Percentiles rank a stretch among this genome's conserved stretches.
Evolutionary conservation across 148 eudicot species (phyloP).

Genomic region (Nepenthes mirabilis): DNA sequence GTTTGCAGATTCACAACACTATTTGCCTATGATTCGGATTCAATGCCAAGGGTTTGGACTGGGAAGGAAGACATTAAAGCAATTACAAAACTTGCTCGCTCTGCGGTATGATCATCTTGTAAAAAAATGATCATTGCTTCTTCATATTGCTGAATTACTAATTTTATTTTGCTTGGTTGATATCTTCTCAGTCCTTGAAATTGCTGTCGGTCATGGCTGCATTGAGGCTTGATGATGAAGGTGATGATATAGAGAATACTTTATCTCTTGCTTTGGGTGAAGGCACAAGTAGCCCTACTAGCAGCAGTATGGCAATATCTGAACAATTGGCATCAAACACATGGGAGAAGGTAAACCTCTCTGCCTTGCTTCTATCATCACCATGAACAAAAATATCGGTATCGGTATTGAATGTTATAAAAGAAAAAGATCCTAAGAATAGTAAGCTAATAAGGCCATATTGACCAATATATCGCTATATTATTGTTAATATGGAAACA

Average conservation of each 20-base stretch:
- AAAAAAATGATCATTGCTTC: background rate
- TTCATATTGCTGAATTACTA: constrained; percentile 1
- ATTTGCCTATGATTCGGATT: constrained; percentile 87
- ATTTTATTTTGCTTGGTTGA: constrained; percentile 1
- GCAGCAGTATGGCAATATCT: constrained; percentile 26
- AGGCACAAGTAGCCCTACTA: constrained; percentile 19
- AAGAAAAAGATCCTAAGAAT: too few relatives aligned
- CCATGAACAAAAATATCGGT: too few relatives aligned
- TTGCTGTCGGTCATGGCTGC: constrained; percentile 87
- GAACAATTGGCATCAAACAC: constrained; percentile 92
- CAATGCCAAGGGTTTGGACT: constrained; percentile 99
- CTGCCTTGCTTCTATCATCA: background rate
- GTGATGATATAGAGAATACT: constrained; percentile 63
- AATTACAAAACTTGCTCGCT: constrained; percentile 81
- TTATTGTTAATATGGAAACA: too few relatives aligned
- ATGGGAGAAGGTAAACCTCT: constrained; percentile 75
- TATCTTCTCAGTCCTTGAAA: constrained; percentile 64
- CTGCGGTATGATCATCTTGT: constrained; percentile 43
- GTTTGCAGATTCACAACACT: constrained; percentile 59
- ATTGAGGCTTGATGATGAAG: constrained; percentile 64
- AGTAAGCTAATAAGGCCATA: too few relatives aligned
- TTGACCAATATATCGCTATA: too few relatives aligned
- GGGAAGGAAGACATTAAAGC: constrained; percentile 93
- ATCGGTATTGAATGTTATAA: too few relatives aligned
- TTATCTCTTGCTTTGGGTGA: constrained; percentile 64